Conservation (phyloP, 345 rosid genomes). For the Eucalyptus erythrocorys region DNA sequence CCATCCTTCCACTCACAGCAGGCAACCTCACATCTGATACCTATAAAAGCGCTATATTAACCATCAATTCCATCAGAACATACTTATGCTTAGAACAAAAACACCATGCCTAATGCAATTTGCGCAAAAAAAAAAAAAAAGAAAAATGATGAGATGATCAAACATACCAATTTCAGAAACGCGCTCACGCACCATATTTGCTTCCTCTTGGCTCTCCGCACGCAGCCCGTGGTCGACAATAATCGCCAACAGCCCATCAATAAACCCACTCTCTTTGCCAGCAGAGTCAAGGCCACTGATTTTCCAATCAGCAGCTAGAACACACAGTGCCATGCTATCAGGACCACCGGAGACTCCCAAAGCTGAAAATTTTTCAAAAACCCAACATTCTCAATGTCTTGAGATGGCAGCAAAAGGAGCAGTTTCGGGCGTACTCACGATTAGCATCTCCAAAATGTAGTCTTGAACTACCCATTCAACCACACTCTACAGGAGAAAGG, state of each 20-base stretch:
- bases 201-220: constrained; percentile 69
- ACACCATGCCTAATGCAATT: background rate
- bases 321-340: constrained; percentile 88
- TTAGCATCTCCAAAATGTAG: background rate
- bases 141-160: background rate
- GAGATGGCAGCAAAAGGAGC: background rate
- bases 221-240: constrained; percentile 85
- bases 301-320: constrained; percentile 82
- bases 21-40: constrained; percentile 82
- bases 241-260: constrained; percentile 80
- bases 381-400: background rate
- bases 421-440: background rate
- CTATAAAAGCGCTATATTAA: constrained; percentile 34
- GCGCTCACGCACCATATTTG: constrained; percentile 37
- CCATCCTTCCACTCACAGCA: constrained; percentile 70
- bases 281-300: constrained; percentile 13
- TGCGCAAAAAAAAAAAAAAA: background rate
- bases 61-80: background rate
- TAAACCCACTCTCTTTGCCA: constrained; percentile 20
- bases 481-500: background rate
- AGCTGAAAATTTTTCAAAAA: constrained; percentile 19
- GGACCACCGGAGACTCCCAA: constrained; percentile 95
- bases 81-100: background rate
- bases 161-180: constrained; percentile 70
- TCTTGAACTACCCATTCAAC: background rate